phyloP scores from a whole-genome alignment of 1,284 basidiomycete genomes.

The Ceratobasidium papillatum region DNA sequence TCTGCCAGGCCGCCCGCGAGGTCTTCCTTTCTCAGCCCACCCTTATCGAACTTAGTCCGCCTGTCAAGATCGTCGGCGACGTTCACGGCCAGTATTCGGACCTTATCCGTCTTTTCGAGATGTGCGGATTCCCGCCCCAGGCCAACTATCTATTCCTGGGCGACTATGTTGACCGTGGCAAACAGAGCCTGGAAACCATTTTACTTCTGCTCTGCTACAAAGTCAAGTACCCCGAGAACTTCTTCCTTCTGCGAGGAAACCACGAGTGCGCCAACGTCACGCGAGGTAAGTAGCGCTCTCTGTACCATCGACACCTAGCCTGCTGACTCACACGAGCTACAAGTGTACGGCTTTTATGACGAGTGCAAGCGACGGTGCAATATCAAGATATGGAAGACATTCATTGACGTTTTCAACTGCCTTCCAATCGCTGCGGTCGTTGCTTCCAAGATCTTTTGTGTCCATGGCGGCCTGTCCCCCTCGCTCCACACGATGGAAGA shows the following conservation, averaged over 20 bases:
- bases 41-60: slow-evolving; percentile 95
- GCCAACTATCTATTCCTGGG: slow-evolving; percentile 99
- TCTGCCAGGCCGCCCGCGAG: slow-evolving; percentile 96
- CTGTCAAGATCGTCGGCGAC: slow-evolving; percentile 99
- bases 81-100: slow-evolving; percentile 99
- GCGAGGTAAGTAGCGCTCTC: slow-evolving; percentile 69
- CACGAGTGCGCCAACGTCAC: slow-evolving; percentile 99
- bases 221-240: slow-evolving; percentile 99
- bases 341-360: slow-evolving; percentile 99
- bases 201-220: slow-evolving; percentile 97
- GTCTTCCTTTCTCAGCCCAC: slow-evolving; percentile 97
- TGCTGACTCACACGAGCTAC: slow-evolving; percentile 33
- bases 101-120: slow-evolving; percentile 97
- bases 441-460: slow-evolving; percentile 99
- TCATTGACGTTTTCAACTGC: slow-evolving; percentile 99
- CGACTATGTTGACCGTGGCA: slow-evolving; percentile 98
- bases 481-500: slow-evolving; percentile 98
- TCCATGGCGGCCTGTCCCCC: slow-evolving; percentile 98
- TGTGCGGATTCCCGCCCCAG: slow-evolving; percentile 98
- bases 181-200: slow-evolving; percentile 98
- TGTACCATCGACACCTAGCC: slow-evolving; percentile 3
- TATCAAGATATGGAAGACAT: slow-evolving; percentile 99
- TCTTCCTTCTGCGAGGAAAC: slow-evolving; percentile 97
- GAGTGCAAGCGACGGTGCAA: slow-evolving; percentile 99
- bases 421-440: slow-evolving; percentile 98